Conservation (phyloP, 129 eudicot species). For the Daucus carota region DNA sequence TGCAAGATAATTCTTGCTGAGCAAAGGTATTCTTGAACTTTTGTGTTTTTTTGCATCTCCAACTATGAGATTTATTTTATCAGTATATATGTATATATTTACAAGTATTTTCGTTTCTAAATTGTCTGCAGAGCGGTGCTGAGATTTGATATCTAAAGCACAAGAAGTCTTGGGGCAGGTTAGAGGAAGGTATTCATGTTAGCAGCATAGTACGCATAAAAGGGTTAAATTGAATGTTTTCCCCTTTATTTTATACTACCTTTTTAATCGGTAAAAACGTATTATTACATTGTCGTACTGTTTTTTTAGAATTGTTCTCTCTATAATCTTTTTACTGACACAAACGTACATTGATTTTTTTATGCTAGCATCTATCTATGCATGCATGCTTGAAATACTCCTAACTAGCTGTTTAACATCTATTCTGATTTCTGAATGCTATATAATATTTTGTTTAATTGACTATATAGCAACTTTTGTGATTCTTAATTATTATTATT, state of each 20-base stretch:
- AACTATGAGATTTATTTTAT: too few relatives aligned
- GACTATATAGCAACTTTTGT: not conserved
- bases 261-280: not conserved
- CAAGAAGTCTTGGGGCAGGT: conserved; percentile 93
- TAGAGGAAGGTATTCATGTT: conserved; percentile 67
- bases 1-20: conserved; percentile 72
- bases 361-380: too few relatives aligned
- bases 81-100: too few relatives aligned
- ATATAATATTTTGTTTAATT: not conserved
- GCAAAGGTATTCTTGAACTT: conserved; percentile 50
- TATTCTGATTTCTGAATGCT: not conserved
- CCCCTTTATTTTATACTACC: not conserved
- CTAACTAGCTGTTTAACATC: not conserved
- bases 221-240: not conserved
- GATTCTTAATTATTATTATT: not conserved
- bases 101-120: not conserved
- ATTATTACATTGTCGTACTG: too few relatives aligned
- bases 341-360: too few relatives aligned
- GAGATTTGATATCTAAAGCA: conserved; percentile 85
- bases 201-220: not conserved
- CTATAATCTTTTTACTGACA: too few relatives aligned
- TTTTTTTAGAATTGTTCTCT: too few relatives aligned
- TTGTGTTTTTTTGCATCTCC: not conserved
- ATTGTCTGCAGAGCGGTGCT: conserved; percentile 64
- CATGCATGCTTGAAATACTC: conserved; percentile 46